Percentiles rank a stretch among this genome's conserved stretches.
Conservation (phyloP, 1,284 basidiomycete genomes). For the Golubevia sp. region DNA sequence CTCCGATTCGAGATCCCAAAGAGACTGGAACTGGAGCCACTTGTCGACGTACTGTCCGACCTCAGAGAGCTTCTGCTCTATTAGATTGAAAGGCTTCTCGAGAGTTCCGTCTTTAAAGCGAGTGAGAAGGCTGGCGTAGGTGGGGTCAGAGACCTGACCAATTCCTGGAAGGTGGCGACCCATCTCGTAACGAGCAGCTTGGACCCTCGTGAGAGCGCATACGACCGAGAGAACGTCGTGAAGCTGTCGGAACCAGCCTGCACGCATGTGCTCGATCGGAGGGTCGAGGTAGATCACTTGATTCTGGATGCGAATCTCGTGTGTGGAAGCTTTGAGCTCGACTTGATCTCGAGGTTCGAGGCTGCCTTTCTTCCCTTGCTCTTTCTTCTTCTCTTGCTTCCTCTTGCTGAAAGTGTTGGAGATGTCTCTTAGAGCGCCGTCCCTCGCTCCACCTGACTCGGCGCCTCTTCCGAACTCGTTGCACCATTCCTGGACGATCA, state of each 20-base stretch:
- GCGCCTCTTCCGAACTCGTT: slow-evolving; percentile 69
- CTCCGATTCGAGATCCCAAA: slow-evolving; percentile 98
- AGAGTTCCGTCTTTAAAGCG: slow-evolving; percentile 76
- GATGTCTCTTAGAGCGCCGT: slow-evolving; percentile 3
- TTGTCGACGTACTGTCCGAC: slow-evolving; percentile 89
- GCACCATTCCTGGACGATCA: slow-evolving; percentile 86
- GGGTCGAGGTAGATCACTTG: slow-evolving; percentile 98
- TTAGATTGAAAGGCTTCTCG: slow-evolving; percentile 79
- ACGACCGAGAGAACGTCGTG: slow-evolving; percentile 79
- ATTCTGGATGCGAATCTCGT: slow-evolving; percentile 96
- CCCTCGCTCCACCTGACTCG: slow-evolving; percentile 9
- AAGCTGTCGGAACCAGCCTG: slow-evolving; percentile 86
- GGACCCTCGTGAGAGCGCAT: slow-evolving; percentile 84
- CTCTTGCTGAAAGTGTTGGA: slow-evolving; percentile 9
- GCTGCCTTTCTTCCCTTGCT: slow-evolving; percentile 9
- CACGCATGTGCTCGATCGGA: slow-evolving; percentile 89
- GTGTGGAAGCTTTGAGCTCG: slow-evolving; percentile 47
- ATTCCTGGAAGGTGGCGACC: slow-evolving; percentile 79
- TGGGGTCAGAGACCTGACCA: slow-evolving; percentile 67
- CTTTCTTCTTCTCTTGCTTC: slow-evolving; percentile 68
- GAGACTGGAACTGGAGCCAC: slow-evolving; percentile 98
- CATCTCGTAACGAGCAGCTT: slow-evolving; percentile 94
- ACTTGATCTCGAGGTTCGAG: not conserved
- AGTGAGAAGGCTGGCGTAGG: slow-evolving; percentile 65
- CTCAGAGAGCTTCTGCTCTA: slow-evolving; percentile 85